A percentile compares a stretch with the other conserved stretches of the same genome.
These are phyloP conservation scores for Tolypocladium nubicola DNA, from an alignment of 2,329 filamentous ascomycete genomes.

Conservation along the genomic window DNA sequence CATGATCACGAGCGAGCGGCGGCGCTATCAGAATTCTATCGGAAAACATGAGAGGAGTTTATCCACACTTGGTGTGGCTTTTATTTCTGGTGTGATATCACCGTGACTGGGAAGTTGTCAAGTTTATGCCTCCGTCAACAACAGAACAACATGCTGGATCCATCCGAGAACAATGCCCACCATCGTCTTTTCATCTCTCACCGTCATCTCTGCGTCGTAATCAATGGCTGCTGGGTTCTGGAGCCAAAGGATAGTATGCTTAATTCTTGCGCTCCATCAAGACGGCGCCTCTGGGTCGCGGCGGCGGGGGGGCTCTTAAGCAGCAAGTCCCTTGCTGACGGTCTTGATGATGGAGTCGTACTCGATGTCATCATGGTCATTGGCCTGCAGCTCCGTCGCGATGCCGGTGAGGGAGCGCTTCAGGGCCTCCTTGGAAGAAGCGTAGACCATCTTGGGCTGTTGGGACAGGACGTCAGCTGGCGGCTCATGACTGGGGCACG, in stretches of 20 bases:
- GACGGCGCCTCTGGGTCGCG: slow-evolving; percentile 4
- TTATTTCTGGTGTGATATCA: slow-evolving; percentile 17
- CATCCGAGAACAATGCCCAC: slow-evolving; percentile 1
- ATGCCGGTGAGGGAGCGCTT: slow-evolving; percentile 71
- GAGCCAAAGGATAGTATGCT: slow-evolving; percentile 15
- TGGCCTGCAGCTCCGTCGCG: slow-evolving; percentile 70
- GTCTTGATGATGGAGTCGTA: slow-evolving; percentile 58
- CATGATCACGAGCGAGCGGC: slow-evolving; percentile 6
- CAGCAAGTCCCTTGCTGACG: slow-evolving; percentile 52
- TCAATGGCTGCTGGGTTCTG: slow-evolving; percentile 11
- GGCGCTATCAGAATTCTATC: neutral
- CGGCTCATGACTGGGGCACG: neutral
- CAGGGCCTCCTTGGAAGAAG: slow-evolving; percentile 77
- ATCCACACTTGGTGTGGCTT: slow-evolving; percentile 7
- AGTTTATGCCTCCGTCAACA: slow-evolving; percentile 3
- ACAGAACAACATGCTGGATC: slow-evolving; percentile 2
- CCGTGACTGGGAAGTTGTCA: slow-evolving; percentile 13
- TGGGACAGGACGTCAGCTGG: neutral
- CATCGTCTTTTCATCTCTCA: slow-evolving; percentile 3
- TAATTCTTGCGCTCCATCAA: slow-evolving; percentile 12
- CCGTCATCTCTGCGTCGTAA: slow-evolving; percentile 16
- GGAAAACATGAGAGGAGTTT: neutral
- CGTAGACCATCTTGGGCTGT: slow-evolving; percentile 83
- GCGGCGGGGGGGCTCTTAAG: slow-evolving; percentile 20
- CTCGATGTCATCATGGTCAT: slow-evolving; percentile 75